These are phyloP conservation scores for Paramyrothecium roridum DNA, from an alignment of 2,329 filamentous ascomycete genomes.

Conservation along the genomic window DNA sequence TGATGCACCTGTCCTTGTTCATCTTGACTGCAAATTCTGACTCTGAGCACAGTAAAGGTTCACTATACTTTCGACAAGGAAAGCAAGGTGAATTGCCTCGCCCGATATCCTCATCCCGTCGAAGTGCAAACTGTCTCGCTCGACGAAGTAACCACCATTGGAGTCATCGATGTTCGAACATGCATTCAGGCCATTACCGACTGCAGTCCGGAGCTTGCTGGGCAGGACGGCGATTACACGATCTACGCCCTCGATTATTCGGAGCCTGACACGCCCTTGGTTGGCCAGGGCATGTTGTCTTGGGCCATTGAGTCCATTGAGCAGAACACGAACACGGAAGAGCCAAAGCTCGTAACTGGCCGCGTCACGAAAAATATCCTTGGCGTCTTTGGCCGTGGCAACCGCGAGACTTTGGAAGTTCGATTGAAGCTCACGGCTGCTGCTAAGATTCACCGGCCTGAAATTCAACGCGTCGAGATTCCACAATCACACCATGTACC, in stretches of 20 bases:
- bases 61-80: slow-evolving; percentile 94
- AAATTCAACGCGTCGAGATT: slow-evolving; percentile 19
- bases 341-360: slow-evolving; percentile 78
- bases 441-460: slow-evolving; percentile 46
- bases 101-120: slow-evolving; percentile 76
- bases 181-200: slow-evolving; percentile 79
- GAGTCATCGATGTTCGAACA: slow-evolving; percentile 80
- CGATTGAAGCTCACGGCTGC: slow-evolving; percentile 83
- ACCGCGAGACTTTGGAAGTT: slow-evolving; percentile 88
- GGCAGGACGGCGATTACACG: slow-evolving; percentile 79
- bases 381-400: slow-evolving; percentile 77
- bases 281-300: slow-evolving; percentile 94
- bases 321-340: slow-evolving; percentile 41
- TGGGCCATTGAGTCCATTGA: slow-evolving; percentile 60
- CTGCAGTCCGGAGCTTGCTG: slow-evolving; percentile 77
- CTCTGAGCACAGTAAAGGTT: slow-evolving; percentile 71
- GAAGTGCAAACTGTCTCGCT: slow-evolving; percentile 77
- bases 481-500: slow-evolving; percentile 8
- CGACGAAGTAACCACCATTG: slow-evolving; percentile 78
- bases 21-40: neutral
- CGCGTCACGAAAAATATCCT: slow-evolving; percentile 84
- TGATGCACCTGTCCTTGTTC: neutral
- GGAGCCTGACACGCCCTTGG: slow-evolving; percentile 86
- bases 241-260: slow-evolving; percentile 97
- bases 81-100: slow-evolving; percentile 84